These are phyloP conservation scores for Xylaria bambusicola DNA, from an alignment of 495 filamentous ascomycete genomes.

Conservation along the genomic window DNA sequence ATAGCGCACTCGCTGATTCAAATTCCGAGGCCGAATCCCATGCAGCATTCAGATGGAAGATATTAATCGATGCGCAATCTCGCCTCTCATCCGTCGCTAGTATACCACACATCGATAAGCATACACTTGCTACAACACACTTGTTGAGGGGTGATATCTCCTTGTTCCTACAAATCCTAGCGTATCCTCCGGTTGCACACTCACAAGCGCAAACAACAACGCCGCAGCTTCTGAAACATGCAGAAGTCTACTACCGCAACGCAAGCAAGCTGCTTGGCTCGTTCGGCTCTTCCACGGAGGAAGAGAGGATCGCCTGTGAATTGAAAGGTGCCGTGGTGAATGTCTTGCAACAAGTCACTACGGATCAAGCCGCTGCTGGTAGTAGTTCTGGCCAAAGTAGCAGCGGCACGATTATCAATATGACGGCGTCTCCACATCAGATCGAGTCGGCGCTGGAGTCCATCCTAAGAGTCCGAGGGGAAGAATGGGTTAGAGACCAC, in stretches of 20 bases:
- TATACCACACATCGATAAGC: slow-evolving; percentile 36
- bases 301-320: slow-evolving; percentile 26
- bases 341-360: slow-evolving; percentile 13
- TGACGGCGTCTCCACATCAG: slow-evolving; percentile 3
- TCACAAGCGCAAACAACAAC: slow-evolving; percentile 50
- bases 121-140: slow-evolving; percentile 59
- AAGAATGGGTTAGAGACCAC: slow-evolving; percentile 9
- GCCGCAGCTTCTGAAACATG: slow-evolving; percentile 57
- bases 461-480: not conserved
- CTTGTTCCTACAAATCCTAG: slow-evolving; percentile 56
- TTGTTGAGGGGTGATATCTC: slow-evolving; percentile 60
- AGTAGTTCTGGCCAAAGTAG: slow-evolving; percentile 13
- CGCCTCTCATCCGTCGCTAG: slow-evolving; percentile 54
- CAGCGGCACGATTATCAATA: not conserved
- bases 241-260: slow-evolving; percentile 63
- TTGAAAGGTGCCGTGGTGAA: slow-evolving; percentile 26
- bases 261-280: slow-evolving; percentile 46
- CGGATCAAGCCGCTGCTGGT: not conserved
- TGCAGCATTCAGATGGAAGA: slow-evolving; percentile 51
- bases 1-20: slow-evolving; percentile 36
- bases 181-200: slow-evolving; percentile 49
- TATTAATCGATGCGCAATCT: slow-evolving; percentile 55
- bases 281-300: slow-evolving; percentile 39
- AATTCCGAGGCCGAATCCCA: slow-evolving; percentile 1
- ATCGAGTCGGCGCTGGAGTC: slow-evolving; percentile 1